Percentiles rank a stretch among this genome's conserved stretches.
These are phyloP conservation scores for Thalassiosira livingstoniorum DNA, from an alignment of 352 stramenopile genomes.

Conservation along the genomic window DNA sequence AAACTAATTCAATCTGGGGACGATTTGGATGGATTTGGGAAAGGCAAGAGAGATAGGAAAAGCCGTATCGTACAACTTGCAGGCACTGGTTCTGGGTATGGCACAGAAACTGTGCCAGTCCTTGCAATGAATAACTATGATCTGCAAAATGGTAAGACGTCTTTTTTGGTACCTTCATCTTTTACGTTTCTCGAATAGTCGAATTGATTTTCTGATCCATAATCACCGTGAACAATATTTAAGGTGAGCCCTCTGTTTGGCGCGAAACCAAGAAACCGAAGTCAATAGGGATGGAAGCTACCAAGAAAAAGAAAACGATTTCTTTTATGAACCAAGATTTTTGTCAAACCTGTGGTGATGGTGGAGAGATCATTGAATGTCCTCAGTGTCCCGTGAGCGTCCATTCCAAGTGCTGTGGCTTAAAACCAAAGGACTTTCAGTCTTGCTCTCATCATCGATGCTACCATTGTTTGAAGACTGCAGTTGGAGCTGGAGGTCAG, in stretches of 20 bases:
- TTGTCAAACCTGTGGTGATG: conserved; percentile 74
- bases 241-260: conserved; percentile 73
- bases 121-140: conserved; percentile 77
- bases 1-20: conserved; percentile 38
- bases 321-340: conserved; percentile 58
- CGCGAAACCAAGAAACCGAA: conserved; percentile 49
- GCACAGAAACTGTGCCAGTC: conserved; percentile 60
- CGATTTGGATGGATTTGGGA: conserved; percentile 39
- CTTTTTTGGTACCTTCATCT: too few relatives aligned
- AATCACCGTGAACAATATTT: too few relatives aligned
- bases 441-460: conserved; percentile 86
- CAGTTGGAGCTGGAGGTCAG: conserved; percentile 68
- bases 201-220: too few relatives aligned
- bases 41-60: conserved; percentile 65
- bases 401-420: conserved; percentile 65
- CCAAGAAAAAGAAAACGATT: conserved; percentile 46
- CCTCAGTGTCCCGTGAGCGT: conserved; percentile 69
- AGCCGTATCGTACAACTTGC: conserved; percentile 63
- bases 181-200: too few relatives aligned
- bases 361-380: conserved; percentile 62
- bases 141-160: conserved; percentile 65
- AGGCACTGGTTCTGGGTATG: conserved; percentile 51
- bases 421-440: conserved; percentile 56
- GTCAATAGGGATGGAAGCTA: background rate
- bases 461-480: conserved; percentile 68